Base-by-base conservation (phyloP, 2,329 filamentous ascomycete species). In the Penicillium digitatum region DNA sequence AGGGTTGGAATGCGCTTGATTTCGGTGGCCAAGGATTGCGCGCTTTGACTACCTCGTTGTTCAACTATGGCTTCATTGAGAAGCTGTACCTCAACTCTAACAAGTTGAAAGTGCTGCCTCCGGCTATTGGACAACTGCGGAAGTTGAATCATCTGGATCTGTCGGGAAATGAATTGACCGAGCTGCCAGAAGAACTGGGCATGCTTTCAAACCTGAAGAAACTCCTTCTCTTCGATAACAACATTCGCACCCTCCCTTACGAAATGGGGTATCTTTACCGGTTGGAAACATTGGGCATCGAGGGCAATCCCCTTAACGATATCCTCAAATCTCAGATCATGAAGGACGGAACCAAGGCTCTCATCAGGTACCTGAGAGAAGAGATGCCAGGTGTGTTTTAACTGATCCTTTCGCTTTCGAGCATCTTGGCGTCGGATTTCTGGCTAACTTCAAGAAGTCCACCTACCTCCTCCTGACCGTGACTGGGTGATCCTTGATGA, bases 51-150 rank as follows among this genome's bases (percentile, higher is more conserved):
- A 78, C 83, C 9, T 84, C 88, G 42, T 79, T 99, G 31, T 97
- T 97, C 77, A 81, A 83, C 62, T 99, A 97, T 74, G 82, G 82
- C 42, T 97, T 99, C 72, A 79, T 99, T 54, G 89, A 89, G 62
- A 93, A 95, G 74, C 83, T 99, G 29, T 96, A 95, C 72, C 85
- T 99, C 59, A 91, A 91, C 65, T 93, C 91, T 63, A 99, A 99
- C 79, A 92, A 91, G 71, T 82, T 99, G 56, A 85, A 85, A 27
- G 81, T 82, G 43, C 78, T 99, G n/a, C 91, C 93, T 12, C 78
- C 88, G 35, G 81, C 86, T 22, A 90, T 99, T 69, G 92, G 94
- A 37, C 83, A 87, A 65, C 79, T 99, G 61, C 86, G 92, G 61
- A 87, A 88, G 60, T 78, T 99, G 46, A 88, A 85, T 34, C 83